phyloP scores from a whole-genome alignment of 2,329 filamentous ascomycete species.

The Albophoma yamanashiensis region DNA sequence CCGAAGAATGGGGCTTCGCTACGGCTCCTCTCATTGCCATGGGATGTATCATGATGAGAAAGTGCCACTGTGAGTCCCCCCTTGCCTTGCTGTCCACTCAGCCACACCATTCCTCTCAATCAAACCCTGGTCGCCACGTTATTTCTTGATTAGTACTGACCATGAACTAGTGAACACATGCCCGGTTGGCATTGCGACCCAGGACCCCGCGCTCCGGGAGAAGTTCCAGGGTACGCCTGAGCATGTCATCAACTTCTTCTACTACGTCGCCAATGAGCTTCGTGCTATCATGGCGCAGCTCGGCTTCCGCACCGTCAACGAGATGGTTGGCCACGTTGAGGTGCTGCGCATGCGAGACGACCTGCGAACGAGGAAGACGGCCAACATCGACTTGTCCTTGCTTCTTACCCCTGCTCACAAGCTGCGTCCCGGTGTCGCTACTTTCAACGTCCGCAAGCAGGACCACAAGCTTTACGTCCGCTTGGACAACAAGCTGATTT shows the following conservation, averaged over 20 bases:
- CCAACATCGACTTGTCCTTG: slow-evolving; percentile 85
- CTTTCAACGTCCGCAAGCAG: slow-evolving; percentile 96
- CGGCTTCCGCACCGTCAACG: slow-evolving; percentile 89
- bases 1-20: slow-evolving; percentile 97
- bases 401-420: slow-evolving; percentile 95
- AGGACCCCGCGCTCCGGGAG: slow-evolving; percentile 86
- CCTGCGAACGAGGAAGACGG: slow-evolving; percentile 75
- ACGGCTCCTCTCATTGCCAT: slow-evolving; percentile 92
- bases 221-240: slow-evolving; percentile 92
- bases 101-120: neutral
- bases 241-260: slow-evolving; percentile 98
- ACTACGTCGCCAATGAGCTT: slow-evolving; percentile 92
- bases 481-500: slow-evolving; percentile 94
- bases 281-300: slow-evolving; percentile 95
- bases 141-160: neutral
- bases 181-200: slow-evolving; percentile 89
- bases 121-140: neutral
- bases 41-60: slow-evolving; percentile 93
- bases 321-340: slow-evolving; percentile 94
- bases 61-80: slow-evolving; percentile 39
- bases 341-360: slow-evolving; percentile 80
- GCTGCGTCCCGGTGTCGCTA: slow-evolving; percentile 85
- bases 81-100: neutral
- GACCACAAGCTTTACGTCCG: slow-evolving; percentile 89
- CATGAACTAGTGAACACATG: slow-evolving; percentile 52